Evolutionary conservation across 1,284 basidiomycete species (phyloP), one percentile per base, ranked within the genome.

Genomic region (Rhizoctonia solani): DNA sequence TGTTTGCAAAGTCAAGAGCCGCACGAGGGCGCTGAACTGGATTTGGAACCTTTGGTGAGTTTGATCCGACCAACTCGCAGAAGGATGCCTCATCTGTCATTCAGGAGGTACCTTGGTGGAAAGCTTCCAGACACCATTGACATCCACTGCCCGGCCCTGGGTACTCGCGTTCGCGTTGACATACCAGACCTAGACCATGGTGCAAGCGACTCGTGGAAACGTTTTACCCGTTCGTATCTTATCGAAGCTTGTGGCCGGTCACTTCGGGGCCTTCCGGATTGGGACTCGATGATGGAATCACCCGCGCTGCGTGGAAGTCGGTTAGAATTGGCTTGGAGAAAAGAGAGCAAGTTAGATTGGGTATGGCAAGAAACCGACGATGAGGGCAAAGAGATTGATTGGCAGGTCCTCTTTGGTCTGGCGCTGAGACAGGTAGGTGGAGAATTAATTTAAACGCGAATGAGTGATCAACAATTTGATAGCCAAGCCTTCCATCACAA

Each of bases 11-110:
- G 75, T 54, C 30, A 90, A 87, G 77, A 85, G 83, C 68, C 83
- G 88, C 13, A 85, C 87, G 13, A 80, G 89, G 56, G 87, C 88
- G 1, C 80, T 82, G 29, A 92, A 95, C 75, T 95, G 92, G 93
- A 79, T 86, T 50, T 94, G 92, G 92, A 82, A 85, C 68, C 77
- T 94, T 52, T 90, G 90, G 89, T 87, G 70, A 58, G 79, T 72
- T 6, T 8, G 39, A 23, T 66, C n/a, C 1, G 5, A 14, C 52
- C 44, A 54, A 46, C 54, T 30, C 47, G 46, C 50, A 63, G 27
- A 61, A 50, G 37, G 34, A 30, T 23, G 27, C 34, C 9, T 69
- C 37, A 21, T 30, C 49, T 14, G 16, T 19, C 3, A 37, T 32
- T 63, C 53, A 93, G 90, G 89, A 81, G 81, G 50, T 80, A 84